Percentiles rank a stretch among this genome's conserved stretches.
Evolutionary conservation across 495 filamentous ascomycete species (phyloP).

Genomic region (Delitschia confertaspora): DNA sequence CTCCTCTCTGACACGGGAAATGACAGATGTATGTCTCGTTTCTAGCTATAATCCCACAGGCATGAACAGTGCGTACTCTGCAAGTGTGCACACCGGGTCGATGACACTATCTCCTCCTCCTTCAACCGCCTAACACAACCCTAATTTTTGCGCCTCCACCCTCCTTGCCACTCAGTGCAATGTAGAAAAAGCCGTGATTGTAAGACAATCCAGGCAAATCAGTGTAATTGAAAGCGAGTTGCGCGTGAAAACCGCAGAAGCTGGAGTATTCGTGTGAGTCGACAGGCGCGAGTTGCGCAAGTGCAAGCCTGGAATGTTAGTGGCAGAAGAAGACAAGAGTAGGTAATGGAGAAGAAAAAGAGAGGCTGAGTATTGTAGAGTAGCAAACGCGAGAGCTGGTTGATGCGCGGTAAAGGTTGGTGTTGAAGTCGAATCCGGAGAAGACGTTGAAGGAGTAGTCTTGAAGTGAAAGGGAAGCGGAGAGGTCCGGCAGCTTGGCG

Average conservation of each 20-base stretch:
- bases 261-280: neutral
- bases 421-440: neutral
- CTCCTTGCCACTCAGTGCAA: slow-evolving; percentile 8
- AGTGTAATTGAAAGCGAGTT: neutral
- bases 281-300: neutral
- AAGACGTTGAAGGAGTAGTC: neutral
- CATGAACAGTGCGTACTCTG: slow-evolving; percentile 14
- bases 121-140: slow-evolving; percentile 15
- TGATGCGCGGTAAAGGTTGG: neutral
- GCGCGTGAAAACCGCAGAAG: neutral
- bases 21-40: slow-evolving; percentile 20
- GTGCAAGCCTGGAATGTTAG: neutral
- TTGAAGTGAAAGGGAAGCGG: too few relatives aligned
- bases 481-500: too few relatives aligned
- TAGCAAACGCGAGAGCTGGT: neutral
- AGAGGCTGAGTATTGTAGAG: neutral
- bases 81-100: slow-evolving; percentile 8
- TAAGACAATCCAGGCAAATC: slow-evolving; percentile 4
- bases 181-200: slow-evolving; percentile 1
- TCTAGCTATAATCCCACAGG: slow-evolving; percentile 23
- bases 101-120: slow-evolving; percentile 17
- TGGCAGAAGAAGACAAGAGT: neutral
- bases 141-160: slow-evolving; percentile 2
- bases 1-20: slow-evolving; percentile 25
- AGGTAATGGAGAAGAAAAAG: neutral